Percentiles rank a stretch among this genome's conserved stretches.
These are phyloP conservation scores for Russula lepida DNA, from an alignment of 768 basidiomycete genomes.

Conservation along the genomic window DNA sequence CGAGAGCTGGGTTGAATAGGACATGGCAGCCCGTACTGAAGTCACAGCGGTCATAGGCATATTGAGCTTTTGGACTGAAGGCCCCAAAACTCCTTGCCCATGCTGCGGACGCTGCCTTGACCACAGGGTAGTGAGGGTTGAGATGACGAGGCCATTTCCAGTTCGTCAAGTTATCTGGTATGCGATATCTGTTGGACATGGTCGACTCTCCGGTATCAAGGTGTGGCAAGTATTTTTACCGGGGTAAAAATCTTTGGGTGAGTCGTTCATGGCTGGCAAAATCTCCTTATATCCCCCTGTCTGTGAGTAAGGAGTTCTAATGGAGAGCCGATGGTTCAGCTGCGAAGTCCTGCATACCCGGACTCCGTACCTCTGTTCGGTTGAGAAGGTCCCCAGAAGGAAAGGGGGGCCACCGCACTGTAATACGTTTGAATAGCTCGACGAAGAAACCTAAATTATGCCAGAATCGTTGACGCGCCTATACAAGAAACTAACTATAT, in stretches of 20 bases:
- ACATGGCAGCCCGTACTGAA: constrained; percentile 17
- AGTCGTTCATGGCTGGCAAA: background rate
- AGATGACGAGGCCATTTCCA: constrained; percentile 25
- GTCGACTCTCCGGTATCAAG: background rate
- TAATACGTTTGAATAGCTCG: background rate
- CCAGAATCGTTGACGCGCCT: background rate
- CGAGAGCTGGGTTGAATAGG: background rate
- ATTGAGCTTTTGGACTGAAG: constrained; percentile 21
- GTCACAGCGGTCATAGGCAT: constrained; percentile 23
- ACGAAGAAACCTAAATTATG: background rate
- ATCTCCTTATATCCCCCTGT: constrained; percentile 1
- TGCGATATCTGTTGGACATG: constrained; percentile 13
- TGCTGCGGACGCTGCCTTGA: constrained; percentile 20
- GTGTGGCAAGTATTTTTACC: background rate
- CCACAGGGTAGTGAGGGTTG: constrained; percentile 22
- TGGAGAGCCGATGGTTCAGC: background rate
- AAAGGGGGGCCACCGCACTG: no score
- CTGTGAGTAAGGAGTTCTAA: background rate
- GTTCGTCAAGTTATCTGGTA: constrained; percentile 16
- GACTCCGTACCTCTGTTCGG: background rate
- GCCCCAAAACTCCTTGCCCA: constrained; percentile 24
- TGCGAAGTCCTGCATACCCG: background rate
- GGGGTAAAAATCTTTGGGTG: background rate
- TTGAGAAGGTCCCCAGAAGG: background rate
- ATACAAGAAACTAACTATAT: background rate